Base-by-base conservation (phyloP, 371 early-diverging fungal species). In the Racocetra persica region DNA sequence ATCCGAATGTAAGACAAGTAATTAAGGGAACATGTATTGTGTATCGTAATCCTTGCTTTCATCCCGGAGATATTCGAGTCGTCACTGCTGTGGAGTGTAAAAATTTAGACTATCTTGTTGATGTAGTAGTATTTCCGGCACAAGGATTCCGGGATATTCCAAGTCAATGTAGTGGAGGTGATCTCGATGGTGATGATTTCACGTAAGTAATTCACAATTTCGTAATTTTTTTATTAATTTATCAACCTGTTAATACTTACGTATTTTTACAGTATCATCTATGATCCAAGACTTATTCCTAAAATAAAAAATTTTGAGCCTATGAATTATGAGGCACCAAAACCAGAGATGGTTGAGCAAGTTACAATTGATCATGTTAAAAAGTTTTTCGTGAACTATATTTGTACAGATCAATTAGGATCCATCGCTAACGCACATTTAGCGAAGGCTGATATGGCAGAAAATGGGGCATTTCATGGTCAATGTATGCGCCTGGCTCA, bases 151-250 rank as follows among this genome's bases (percentile, higher is more conserved):
- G 96, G n/a, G 94, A 94, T 74, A 84, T 95, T 24, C 93, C 95
- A 0, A 93, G 93, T 80, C 91, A 93, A 92, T 92, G 93, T 79
- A 90, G 93, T 72, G 97, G 97, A 26, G 93, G 94, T 0, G 97
- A 97, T 87, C 82, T 97, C 5, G 97, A 97, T 82, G 97, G 97
- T 16, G 97, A 97, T 86, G 91, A 92, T 24, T 83, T 72, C 38
- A 82, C 75, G 76, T 75, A 75, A n/a, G 76, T 59, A 55, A 26
- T 6, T 22, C 28, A 38, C 32, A 1, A 32, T 32, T 32, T 32
- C 2, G 32, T 32, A 32, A n/a, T 32, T 41, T 45, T 45, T 8
- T 45, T 8, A 45, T 8, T 45, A 45, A 45, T 45, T 45, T 45
- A 45, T 45, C 10, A 45, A 45, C 8, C 8, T 45, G 10, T 45